phyloP scores from a whole-genome alignment of 306 rosid species.

The Sindora glabra region DNA sequence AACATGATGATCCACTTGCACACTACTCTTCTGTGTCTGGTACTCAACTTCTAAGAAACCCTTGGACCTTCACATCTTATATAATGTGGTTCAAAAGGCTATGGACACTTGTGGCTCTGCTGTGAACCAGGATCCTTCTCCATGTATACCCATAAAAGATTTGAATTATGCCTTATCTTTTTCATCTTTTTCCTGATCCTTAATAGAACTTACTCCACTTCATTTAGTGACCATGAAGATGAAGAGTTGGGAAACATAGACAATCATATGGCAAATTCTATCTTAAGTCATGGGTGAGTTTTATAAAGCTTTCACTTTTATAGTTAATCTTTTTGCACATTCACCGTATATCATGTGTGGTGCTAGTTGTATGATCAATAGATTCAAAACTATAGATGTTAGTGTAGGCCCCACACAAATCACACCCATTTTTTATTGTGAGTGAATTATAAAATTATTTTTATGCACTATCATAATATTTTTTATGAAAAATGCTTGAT shows the following conservation, averaged over 20 bases:
- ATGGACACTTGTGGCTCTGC: conserved; percentile 9
- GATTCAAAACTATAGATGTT: too few relatives aligned
- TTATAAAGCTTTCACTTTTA: neutral
- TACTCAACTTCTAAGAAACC: neutral
- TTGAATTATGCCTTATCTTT: conserved; percentile 9
- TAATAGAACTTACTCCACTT: conserved; percentile 16
- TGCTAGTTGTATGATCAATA: too few relatives aligned
- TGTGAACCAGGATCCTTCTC: conserved; percentile 26
- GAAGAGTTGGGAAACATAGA: conserved; percentile 27
- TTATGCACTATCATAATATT: too few relatives aligned
- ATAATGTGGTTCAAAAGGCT: conserved; percentile 23
- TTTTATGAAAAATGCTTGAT: too few relatives aligned
- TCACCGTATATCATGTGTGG: too few relatives aligned
- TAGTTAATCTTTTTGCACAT: too few relatives aligned
- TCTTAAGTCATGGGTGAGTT: conserved; percentile 34
- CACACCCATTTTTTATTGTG: too few relatives aligned
- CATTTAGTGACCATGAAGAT: conserved; percentile 26
- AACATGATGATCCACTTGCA: conserved; percentile 32
- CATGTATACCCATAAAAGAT: conserved; percentile 36
- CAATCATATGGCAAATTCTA: conserved; percentile 15
- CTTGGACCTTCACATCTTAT: conserved; percentile 11
- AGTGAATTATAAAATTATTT: too few relatives aligned
- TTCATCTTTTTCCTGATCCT: conserved; percentile 26
- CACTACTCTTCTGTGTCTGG: conserved; percentile 24
- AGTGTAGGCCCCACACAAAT: too few relatives aligned